Conservation (phyloP, 495 filamentous ascomycete genomes). For the Penicillium simplicissimum region DNA sequence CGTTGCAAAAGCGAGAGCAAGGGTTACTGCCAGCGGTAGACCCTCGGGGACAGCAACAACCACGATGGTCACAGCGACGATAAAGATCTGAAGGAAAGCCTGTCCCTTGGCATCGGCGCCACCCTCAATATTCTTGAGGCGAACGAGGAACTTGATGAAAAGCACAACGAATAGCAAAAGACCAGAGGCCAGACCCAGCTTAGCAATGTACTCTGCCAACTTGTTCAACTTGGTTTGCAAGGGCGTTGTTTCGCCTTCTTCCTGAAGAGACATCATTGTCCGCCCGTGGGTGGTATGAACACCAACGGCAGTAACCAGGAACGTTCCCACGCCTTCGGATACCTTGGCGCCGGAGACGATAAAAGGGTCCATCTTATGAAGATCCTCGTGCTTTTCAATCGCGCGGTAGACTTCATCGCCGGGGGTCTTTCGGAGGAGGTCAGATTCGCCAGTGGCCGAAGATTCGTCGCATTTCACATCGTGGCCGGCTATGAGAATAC, state of each 20-base stretch:
- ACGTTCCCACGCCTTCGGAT: slow-evolving; percentile 86
- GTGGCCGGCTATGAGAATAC: slow-evolving; percentile 71
- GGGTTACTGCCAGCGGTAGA: slow-evolving; percentile 85
- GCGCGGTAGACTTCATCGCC: slow-evolving; percentile 78
- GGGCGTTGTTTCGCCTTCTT: slow-evolving; percentile 90
- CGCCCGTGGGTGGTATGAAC: slow-evolving; percentile 88
- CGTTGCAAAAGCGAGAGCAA: slow-evolving; percentile 92
- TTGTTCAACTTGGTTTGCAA: slow-evolving; percentile 89
- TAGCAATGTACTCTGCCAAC: slow-evolving; percentile 90
- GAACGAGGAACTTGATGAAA: slow-evolving; percentile 83
- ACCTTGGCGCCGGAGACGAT: slow-evolving; percentile 92
- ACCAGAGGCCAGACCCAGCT: slow-evolving; percentile 81
- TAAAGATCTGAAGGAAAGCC: slow-evolving; percentile 87
- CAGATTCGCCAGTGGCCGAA: slow-evolving; percentile 82
- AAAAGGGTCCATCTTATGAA: slow-evolving; percentile 90
- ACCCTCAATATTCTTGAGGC: slow-evolving; percentile 52
- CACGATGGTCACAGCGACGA: slow-evolving; percentile 91
- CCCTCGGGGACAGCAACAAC: slow-evolving; percentile 96
- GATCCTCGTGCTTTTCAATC: slow-evolving; percentile 70
- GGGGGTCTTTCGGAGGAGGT: slow-evolving; percentile 69
- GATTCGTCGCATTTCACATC: slow-evolving; percentile 81
- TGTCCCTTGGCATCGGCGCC: slow-evolving; percentile 77
- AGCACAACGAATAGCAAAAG: slow-evolving; percentile 86
- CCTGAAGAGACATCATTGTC: slow-evolving; percentile 89
- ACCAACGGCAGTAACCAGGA: slow-evolving; percentile 83